Percentiles rank a stretch among this genome's conserved stretches.
phyloP scores from a whole-genome alignment of 2,329 filamentous ascomycete genomes.

The Beauveria sp. region DNA sequence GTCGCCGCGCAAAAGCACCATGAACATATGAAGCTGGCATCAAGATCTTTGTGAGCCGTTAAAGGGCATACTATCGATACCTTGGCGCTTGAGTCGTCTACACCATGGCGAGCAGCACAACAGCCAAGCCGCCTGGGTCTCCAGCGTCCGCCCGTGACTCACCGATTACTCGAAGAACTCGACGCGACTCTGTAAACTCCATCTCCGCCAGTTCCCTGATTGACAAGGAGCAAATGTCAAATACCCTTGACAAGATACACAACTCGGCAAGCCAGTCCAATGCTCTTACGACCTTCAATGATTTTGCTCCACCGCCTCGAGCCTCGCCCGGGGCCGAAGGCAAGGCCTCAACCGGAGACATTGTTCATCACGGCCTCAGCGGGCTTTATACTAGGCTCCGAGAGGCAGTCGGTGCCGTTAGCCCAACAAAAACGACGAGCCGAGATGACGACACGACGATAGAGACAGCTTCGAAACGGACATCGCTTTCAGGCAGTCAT shows the following conservation, averaged over 20 bases:
- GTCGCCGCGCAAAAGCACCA: not conserved
- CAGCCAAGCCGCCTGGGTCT: slow-evolving; percentile 23
- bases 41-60: not conserved
- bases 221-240: slow-evolving; percentile 67
- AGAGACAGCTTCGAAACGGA: slow-evolving; percentile 35
- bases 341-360: slow-evolving; percentile 62
- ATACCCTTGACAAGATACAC: slow-evolving; percentile 81
- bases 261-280: slow-evolving; percentile 79
- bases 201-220: slow-evolving; percentile 30
- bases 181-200: slow-evolving; percentile 33
- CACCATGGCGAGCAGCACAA: slow-evolving; percentile 24
- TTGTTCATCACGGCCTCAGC: slow-evolving; percentile 78
- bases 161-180: slow-evolving; percentile 24
- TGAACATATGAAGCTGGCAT: not conserved
- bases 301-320: slow-evolving; percentile 68
- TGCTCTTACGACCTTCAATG: slow-evolving; percentile 85
- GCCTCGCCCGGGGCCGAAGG: slow-evolving; percentile 53
- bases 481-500: slow-evolving; percentile 31
- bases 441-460: slow-evolving; percentile 37
- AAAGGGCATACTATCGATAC: not conserved
- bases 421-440: slow-evolving; percentile 30
- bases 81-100: not conserved
- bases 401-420: slow-evolving; percentile 68
- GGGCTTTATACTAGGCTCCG: slow-evolving; percentile 81
- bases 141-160: slow-evolving; percentile 22